These are phyloP conservation scores for Aspergillus jensenii DNA, from an alignment of 2,329 filamentous ascomycete genomes.

Conservation along the genomic window DNA sequence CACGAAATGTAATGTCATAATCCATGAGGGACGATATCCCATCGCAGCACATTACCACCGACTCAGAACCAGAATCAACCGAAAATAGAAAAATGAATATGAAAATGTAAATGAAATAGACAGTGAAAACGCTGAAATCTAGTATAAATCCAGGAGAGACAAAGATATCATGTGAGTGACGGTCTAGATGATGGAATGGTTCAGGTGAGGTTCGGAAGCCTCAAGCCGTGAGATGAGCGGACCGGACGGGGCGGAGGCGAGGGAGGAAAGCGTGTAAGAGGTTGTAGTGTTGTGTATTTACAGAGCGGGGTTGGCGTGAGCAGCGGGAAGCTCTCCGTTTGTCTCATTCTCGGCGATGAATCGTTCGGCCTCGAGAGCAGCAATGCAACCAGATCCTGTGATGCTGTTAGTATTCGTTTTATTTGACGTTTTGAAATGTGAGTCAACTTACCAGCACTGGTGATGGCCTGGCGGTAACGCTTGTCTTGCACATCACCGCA, in stretches of 20 bases:
- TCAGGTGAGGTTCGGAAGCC: slow-evolving; percentile 1
- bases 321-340: slow-evolving; percentile 45
- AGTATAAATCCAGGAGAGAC: slow-evolving; percentile 15
- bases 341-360: slow-evolving; percentile 75
- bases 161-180: slow-evolving; percentile 3
- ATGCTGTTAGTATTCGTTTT: slow-evolving; percentile 21
- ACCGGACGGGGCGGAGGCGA: not conserved
- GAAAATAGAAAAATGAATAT: slow-evolving; percentile 1
- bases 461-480: slow-evolving; percentile 95
- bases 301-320: slow-evolving; percentile 60
- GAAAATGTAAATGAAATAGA: slow-evolving; percentile 3
- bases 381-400: slow-evolving; percentile 86
- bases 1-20: not conserved
- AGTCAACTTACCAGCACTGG: slow-evolving; percentile 76
- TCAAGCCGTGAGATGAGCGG: not conserved
- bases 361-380: slow-evolving; percentile 93
- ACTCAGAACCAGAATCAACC: slow-evolving; percentile 1
- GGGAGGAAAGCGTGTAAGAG: not conserved
- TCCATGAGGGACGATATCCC: not conserved
- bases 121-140: slow-evolving; percentile 20
- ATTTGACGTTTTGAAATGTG: not conserved
- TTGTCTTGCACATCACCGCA: slow-evolving; percentile 99
- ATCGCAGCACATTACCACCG: not conserved
- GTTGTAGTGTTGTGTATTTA: slow-evolving; percentile 36
- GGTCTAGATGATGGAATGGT: not conserved